Evolutionary conservation across 805 yeast species (phyloP), one percentile per base, ranked within the genome.

Genomic region (Monosporozyma siamensis): DNA sequence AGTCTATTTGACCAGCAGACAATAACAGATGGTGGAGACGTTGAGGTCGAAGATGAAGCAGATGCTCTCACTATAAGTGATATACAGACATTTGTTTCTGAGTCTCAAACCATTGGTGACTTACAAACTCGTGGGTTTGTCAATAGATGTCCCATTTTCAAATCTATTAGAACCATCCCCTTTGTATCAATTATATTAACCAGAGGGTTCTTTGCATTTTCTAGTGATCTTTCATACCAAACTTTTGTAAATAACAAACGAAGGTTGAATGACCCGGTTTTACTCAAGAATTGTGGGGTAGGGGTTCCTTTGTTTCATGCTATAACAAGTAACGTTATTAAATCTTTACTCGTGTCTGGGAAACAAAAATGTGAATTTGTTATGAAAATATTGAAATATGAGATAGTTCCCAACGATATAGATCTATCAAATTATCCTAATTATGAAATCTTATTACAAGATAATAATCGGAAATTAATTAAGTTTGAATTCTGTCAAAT

Each of bases 251-350:
- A 49, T 0, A 56, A 59, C 35, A 53, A 55, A 31, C 53, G 64
- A 22, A 56, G 55, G 22, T 46, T 57, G 25, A 59, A 55, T 12
- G 41, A 42, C 1, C 24, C 51, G 10, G 53, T 51, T 26, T 40
- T 49, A 5, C 21, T 23, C 11, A 4, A 35, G 4, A 40, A 43
- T 3, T 46, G 44, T 9, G 60, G 59, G 18, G 50, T 62, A 1
- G 70, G 68, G 0, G 42, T 62, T 23, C 71, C 71, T 4, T 34
- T 66, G 2, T 53, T 65, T 23, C 69, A 67, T 40, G 56, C 61
- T 3, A 44, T 55, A 3, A 48, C 64, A 2, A 49, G 60, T 9
- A 57, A 54, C 31, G 42, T 57, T 2, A 43, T 61, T 38, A 55
- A 59, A 43, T 51, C 63, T 0, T 51, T 63, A 12, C 63, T 66